Evolutionary conservation across 1,284 basidiomycete species (phyloP), one percentile per base, ranked within the genome.

Genomic region (Naganishia sp.): DNA sequence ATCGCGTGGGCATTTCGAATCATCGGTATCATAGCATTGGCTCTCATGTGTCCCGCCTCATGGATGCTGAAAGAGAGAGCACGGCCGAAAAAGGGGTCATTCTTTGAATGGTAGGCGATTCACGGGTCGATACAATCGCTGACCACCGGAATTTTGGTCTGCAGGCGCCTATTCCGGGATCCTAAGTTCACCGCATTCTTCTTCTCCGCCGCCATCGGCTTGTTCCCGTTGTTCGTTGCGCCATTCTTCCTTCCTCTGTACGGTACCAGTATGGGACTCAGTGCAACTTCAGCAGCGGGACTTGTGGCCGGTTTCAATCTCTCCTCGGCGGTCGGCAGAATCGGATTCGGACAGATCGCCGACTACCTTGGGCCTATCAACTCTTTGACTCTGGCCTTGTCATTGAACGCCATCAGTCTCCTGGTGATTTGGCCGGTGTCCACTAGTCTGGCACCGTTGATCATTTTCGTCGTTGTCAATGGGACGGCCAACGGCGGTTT

Each of bases 221-320:
- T 75, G 2, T 79, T 79, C 60, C 74, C 76, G 1, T 71, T 79
- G 21, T 73, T 78, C 63, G 76, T 79, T 3, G 75, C 77, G 10
- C 75, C 78, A 28, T 79, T 78, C 71, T 74, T 77, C 67, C 70
- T 79, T 6, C 78, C 78, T 1, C 71, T 77, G 4, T 79, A 76
- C 67, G 76, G 75, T 10, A 68, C 70, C 35, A 71, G 72, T 18
- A 71, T 77, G 11, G 72, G 73, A 11, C 69, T 74, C 13, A 51
- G 67, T 42, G 43, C 72, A 5, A 67, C 71, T 6, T 67, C 73
- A 1, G 74, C 75, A 2, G 76, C 78, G 1, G 50, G 67, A 13
- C 66, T 75, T 5, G 69, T 73, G 0, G 69, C 69, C 1, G 64
- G 71, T 4, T 75, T 70, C 68, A 75, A 75, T 68, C 69, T 75